These are phyloP conservation scores for Cladorrhinum samala DNA, from an alignment of 495 filamentous ascomycete species.

Conservation along the genomic window DNA sequence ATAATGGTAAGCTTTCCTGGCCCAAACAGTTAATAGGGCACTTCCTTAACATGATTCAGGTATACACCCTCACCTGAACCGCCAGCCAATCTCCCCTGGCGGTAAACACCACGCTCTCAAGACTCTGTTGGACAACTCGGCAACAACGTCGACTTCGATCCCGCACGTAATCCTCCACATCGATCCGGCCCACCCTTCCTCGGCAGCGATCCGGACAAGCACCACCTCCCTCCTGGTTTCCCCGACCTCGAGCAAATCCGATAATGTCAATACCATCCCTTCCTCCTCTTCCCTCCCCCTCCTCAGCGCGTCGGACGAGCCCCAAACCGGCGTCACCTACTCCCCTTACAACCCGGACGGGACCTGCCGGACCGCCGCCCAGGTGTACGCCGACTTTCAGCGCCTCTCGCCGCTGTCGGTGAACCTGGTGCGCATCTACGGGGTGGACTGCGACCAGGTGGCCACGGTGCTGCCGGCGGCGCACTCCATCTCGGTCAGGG, in stretches of 20 bases:
- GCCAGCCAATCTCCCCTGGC: neutral
- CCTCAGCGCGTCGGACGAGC: constrained; percentile 11
- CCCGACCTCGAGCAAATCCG: no score
- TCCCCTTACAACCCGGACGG: constrained; percentile 63
- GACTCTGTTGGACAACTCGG: neutral
- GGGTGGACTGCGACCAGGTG: constrained; percentile 71
- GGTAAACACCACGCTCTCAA: neutral
- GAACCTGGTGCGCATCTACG: constrained; percentile 67
- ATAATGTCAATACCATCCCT: neutral
- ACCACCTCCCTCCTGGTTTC: neutral
- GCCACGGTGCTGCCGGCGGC: constrained; percentile 53
- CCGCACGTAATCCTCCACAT: neutral
- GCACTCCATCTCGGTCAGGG: constrained; percentile 50
- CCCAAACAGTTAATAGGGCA: no score
- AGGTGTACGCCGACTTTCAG: constrained; percentile 59
- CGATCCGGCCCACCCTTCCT: neutral
- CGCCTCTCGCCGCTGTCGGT: constrained; percentile 44
- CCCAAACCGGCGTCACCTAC: constrained; percentile 59
- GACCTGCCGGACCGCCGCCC: constrained; percentile 58
- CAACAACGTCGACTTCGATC: neutral
- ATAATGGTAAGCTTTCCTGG: no score
- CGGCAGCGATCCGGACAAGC: neutral
- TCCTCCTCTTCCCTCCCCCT: constrained; percentile 12
- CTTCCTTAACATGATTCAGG: no score
- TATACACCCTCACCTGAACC: neutral